Percentiles rank a stretch among this genome's conserved stretches.
Evolutionary conservation across 805 yeast species (phyloP).

Genomic region (Pichia membranifaciens): DNA sequence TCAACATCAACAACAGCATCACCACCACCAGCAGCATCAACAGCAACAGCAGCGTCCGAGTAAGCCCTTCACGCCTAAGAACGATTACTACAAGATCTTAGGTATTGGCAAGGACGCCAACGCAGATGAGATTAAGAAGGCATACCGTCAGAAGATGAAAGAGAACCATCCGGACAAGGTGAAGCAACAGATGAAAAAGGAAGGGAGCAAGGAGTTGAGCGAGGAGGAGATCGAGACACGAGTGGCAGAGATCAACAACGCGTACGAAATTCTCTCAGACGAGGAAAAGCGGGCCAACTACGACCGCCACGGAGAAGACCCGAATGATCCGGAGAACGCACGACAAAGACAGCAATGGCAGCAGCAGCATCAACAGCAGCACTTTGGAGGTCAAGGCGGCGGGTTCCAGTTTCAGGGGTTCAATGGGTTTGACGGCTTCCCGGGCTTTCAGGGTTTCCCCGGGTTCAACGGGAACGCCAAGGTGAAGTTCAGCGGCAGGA

Average conservation of each 20-base stretch:
- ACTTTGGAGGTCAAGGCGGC: background rate
- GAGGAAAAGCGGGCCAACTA: constrained; percentile 58
- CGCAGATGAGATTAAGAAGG: constrained; percentile 67
- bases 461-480: background rate
- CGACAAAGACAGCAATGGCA: constrained; percentile 9
- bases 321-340: constrained; percentile 18
- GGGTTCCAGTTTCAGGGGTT: background rate
- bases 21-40: constrained; percentile 34
- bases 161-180: constrained; percentile 92
- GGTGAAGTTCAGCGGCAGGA: background rate
- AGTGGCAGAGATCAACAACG: constrained; percentile 90
- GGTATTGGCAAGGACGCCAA: constrained; percentile 65
- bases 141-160: constrained; percentile 71
- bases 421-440: background rate
- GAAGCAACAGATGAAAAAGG: constrained; percentile 26
- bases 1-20: constrained; percentile 43
- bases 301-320: constrained; percentile 38
- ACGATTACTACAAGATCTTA: constrained; percentile 74
- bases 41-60: constrained; percentile 22
- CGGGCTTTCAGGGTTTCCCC: background rate
- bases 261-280: constrained; percentile 78
- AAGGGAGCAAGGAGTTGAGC: constrained; percentile 44
- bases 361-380: constrained; percentile 9
- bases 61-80: constrained; percentile 21
- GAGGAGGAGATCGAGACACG: constrained; percentile 68